Conservation (phyloP, 306 rosid genomes). For the Quercus robur region DNA sequence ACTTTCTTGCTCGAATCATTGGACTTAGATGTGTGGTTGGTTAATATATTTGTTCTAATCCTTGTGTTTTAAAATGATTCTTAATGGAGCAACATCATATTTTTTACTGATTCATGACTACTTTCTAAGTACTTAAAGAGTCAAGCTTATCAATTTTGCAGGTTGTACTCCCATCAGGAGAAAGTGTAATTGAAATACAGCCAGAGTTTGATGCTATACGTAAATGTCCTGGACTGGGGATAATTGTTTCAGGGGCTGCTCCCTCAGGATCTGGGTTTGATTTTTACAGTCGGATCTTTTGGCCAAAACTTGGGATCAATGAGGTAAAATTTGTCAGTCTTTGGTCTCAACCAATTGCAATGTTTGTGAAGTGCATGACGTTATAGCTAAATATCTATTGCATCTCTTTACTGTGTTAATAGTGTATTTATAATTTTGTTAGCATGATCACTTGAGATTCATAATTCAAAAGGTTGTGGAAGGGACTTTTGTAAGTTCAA, state of each 20-base stretch:
- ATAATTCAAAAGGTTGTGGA: background rate
- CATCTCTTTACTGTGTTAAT: too few relatives aligned
- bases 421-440: too few relatives aligned
- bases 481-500: too few relatives aligned
- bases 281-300: slow-evolving; percentile 56
- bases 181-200: slow-evolving; percentile 40
- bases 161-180: slow-evolving; percentile 56
- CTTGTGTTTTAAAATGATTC: background rate
- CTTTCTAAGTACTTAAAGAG: background rate
- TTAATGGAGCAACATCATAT: background rate
- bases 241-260: slow-evolving; percentile 56
- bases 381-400: background rate
- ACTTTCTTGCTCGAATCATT: background rate
- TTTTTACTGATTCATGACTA: slow-evolving; percentile 1
- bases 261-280: slow-evolving; percentile 65
- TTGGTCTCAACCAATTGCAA: background rate
- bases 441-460: too few relatives aligned
- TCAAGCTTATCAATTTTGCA: slow-evolving; percentile 26
- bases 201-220: slow-evolving; percentile 47
- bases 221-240: slow-evolving; percentile 59
- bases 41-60: background rate
- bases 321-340: slow-evolving; percentile 43
- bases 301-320: slow-evolving; percentile 56
- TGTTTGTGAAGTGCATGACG: background rate
- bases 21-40: background rate